Base-by-base conservation (phyloP, 257 asterid species). In the Craterostigma plantagineum region DNA sequence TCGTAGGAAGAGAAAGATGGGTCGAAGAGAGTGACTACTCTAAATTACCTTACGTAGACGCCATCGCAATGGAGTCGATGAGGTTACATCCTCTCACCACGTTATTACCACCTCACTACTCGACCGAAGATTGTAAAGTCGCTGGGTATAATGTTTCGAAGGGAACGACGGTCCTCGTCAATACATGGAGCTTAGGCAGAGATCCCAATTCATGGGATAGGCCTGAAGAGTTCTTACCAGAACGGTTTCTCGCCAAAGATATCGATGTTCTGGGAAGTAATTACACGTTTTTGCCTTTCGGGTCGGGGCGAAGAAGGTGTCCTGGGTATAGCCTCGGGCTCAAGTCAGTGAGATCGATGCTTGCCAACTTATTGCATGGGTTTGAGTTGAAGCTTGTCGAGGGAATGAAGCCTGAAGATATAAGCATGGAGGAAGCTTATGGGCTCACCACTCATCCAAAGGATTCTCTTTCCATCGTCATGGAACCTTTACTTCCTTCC, bases 391-490 rank as follows among this genome's bases (percentile, higher is more conserved):
- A 39, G 16, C 16, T 39, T 4, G 12, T 39, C 1, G 43, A 39
- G 10, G 43, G 43, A 39, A 39, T 39, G 43, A 39, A 16, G 15
- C 43, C 43, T 3, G 15, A 13, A 10, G 43, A 39, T 5, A 39
- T 39, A 39, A 11, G 15, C 16, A 13, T 39, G 43, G 43, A 39
- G 43, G 43, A 39, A 39, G 43, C 16, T 13, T 39, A 39, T n/a
- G 43, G 43, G 16, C 43, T 39, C 43, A 39, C 43, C 5, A 39
- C 43, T 0, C 43, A 39, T 39, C 43, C 43, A 11, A 39, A 11
- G 16, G 15, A 39, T 7, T 16, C 43, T 39, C 43, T 39, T n/a
- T 6, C 43, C 9, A 11, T 39, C 7, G 4, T 39, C 16, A 39
- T 39, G 43, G 43, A 39, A 16, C 43, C 43, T 39, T 0, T 16